phyloP scores from a whole-genome alignment of 2,329 filamentous ascomycete genomes.

The Colletotrichum tamarilloi region DNA sequence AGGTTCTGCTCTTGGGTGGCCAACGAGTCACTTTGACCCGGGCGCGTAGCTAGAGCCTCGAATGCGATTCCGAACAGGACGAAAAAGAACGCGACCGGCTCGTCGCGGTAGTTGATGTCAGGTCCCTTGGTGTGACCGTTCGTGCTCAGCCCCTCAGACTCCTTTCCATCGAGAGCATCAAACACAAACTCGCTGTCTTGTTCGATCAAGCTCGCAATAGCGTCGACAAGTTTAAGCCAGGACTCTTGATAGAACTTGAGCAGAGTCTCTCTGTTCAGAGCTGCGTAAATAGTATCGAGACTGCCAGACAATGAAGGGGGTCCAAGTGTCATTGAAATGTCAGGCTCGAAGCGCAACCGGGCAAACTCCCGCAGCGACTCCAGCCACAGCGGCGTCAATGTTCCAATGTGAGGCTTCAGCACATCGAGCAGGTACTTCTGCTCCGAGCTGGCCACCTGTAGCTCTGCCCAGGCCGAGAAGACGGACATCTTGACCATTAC shows the following conservation, averaged over 20 bases:
- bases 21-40: slow-evolving; percentile 72
- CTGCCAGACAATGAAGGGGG: slow-evolving; percentile 85
- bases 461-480: slow-evolving; percentile 95
- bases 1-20: slow-evolving; percentile 82
- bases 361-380: slow-evolving; percentile 95
- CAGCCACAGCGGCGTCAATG: slow-evolving; percentile 91
- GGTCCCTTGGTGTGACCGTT: slow-evolving; percentile 70
- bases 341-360: slow-evolving; percentile 91
- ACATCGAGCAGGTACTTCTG: slow-evolving; percentile 91
- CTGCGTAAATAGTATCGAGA: slow-evolving; percentile 93
- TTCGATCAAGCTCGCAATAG: slow-evolving; percentile 95
- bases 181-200: slow-evolving; percentile 99
- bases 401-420: slow-evolving; percentile 88
- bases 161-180: slow-evolving; percentile 92
- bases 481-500: slow-evolving; percentile 99
- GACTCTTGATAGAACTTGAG: slow-evolving; percentile 97
- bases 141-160: slow-evolving; percentile 58
- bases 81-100: slow-evolving; percentile 98
- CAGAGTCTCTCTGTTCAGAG: slow-evolving; percentile 91
- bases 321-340: slow-evolving; percentile 91
- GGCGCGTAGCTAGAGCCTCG: slow-evolving; percentile 89
- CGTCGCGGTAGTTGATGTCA: slow-evolving; percentile 97
- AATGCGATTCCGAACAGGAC: slow-evolving; percentile 97
- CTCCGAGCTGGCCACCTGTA: slow-evolving; percentile 94
- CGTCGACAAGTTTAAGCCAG: slow-evolving; percentile 96